Percentiles rank a stretch among this genome's conserved stretches.
Conservation (phyloP, 495 filamentous ascomycete species). For the Aspergillus sparsus region DNA sequence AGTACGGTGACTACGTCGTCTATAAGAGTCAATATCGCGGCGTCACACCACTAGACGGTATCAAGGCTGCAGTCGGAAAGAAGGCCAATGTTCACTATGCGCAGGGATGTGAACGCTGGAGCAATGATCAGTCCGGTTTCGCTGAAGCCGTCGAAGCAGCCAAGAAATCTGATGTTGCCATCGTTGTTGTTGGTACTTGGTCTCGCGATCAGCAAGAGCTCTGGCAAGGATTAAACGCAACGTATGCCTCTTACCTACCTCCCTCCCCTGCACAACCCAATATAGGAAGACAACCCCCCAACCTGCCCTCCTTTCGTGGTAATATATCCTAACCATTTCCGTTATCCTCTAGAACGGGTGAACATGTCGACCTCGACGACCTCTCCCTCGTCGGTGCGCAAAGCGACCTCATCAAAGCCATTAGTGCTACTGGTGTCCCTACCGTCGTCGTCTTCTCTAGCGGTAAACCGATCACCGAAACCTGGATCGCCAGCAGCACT, state of each 20-base stretch:
- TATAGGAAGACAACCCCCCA: background rate
- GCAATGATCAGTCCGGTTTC: constrained; percentile 63
- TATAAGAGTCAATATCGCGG: constrained; percentile 60
- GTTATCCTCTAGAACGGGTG: constrained; percentile 54
- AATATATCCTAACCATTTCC: too few species aligned
- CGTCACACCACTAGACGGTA: constrained; percentile 66
- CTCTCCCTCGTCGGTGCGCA: constrained; percentile 71
- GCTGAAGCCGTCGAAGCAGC: constrained; percentile 62
- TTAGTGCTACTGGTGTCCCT: constrained; percentile 64
- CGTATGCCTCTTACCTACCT: constrained; percentile 32
- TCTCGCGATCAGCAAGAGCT: constrained; percentile 68
- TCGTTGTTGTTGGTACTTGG: constrained; percentile 74
- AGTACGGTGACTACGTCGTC: constrained; percentile 71
- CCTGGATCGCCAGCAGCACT: constrained; percentile 62
- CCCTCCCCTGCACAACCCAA: background rate
- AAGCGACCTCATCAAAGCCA: constrained; percentile 61
- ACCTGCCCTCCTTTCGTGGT: background rate
- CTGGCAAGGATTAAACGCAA: constrained; percentile 68
- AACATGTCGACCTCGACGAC: constrained; percentile 64
- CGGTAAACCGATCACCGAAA: constrained; percentile 69
- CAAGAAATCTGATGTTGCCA: constrained; percentile 64
- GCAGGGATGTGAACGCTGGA: constrained; percentile 73
- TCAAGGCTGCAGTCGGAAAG: constrained; percentile 58
- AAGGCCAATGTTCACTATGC: constrained; percentile 59
- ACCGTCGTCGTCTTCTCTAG: constrained; percentile 69